These are phyloP conservation scores for Prosopis cineraria DNA, from an alignment of 306 rosid genomes.

Conservation along the genomic window DNA sequence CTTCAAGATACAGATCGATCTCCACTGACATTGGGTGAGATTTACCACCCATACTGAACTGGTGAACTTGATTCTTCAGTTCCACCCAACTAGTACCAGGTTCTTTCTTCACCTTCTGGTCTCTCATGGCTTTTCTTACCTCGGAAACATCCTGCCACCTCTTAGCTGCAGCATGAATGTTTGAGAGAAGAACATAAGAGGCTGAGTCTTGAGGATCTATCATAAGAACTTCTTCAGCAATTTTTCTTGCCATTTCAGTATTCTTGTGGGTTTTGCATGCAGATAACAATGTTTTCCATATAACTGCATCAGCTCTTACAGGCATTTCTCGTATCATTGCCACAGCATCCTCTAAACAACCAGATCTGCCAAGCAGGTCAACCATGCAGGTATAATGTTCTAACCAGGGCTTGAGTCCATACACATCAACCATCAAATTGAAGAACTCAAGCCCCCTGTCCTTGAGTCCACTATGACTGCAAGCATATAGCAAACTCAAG, in stretches of 20 bases:
- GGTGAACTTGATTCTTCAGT: constrained; percentile 74
- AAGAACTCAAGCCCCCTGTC: constrained; percentile 72
- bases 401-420: constrained; percentile 61
- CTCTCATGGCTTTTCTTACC: constrained; percentile 74
- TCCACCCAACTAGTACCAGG: constrained; percentile 91
- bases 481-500: constrained; percentile 89
- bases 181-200: constrained; percentile 76
- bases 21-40: constrained; percentile 55
- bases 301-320: constrained; percentile 69
- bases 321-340: constrained; percentile 81
- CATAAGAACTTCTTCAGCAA: constrained; percentile 71
- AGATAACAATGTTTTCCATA: constrained; percentile 87
- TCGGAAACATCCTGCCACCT: constrained; percentile 83
- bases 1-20: constrained; percentile 71
- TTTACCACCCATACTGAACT: constrained; percentile 60
- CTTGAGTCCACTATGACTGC: constrained; percentile 85
- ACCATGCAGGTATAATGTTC: constrained; percentile 91
- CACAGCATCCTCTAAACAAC: constrained; percentile 83
- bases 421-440: constrained; percentile 68
- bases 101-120: constrained; percentile 69
- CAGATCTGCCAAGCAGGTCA: constrained; percentile 83
- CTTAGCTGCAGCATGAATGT: constrained; percentile 74
- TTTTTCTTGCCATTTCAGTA: constrained; percentile 67
- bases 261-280: constrained; percentile 90
- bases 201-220: constrained; percentile 80